Evolutionary conservation across 192 early-diverging fungal genomes (phyloP).

Genomic region (Coemansia sp.): DNA sequence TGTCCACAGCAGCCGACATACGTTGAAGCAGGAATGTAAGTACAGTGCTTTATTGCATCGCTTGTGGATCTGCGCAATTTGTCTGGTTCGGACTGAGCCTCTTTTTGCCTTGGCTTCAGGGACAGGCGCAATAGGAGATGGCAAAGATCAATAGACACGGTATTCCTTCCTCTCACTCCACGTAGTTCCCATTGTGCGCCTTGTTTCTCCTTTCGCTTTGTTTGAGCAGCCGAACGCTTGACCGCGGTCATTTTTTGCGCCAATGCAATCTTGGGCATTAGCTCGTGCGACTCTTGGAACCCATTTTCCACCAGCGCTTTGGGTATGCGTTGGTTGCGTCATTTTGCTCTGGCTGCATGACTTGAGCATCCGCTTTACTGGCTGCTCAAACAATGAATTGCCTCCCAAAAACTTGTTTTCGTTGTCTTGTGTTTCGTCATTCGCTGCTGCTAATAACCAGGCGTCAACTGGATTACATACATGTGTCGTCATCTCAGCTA

Average conservation of each 20-base stretch:
- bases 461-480: neutral
- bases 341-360: slow-evolving; percentile 7
- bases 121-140: neutral
- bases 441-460: neutral
- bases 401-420: neutral
- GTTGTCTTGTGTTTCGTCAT: neutral
- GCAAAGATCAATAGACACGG: slow-evolving; percentile 3
- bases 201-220: neutral
- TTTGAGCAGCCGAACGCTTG: neutral
- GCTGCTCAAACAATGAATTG: neutral
- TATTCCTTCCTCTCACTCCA: neutral
- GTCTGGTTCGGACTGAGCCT: too few species aligned
- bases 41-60: neutral
- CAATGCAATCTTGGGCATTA: neutral
- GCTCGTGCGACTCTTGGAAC: neutral
- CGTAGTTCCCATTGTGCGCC: neutral
- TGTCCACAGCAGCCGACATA: neutral
- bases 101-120: slow-evolving; percentile 1
- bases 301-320: neutral
- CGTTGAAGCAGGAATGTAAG: slow-evolving; percentile 22
- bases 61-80: neutral
- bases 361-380: neutral
- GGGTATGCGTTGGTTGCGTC: slow-evolving; percentile 8
- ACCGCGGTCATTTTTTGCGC: neutral
- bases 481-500: neutral